phyloP scores from a whole-genome alignment of 768 basidiomycete genomes.

The Cystobasidium onofrii region DNA sequence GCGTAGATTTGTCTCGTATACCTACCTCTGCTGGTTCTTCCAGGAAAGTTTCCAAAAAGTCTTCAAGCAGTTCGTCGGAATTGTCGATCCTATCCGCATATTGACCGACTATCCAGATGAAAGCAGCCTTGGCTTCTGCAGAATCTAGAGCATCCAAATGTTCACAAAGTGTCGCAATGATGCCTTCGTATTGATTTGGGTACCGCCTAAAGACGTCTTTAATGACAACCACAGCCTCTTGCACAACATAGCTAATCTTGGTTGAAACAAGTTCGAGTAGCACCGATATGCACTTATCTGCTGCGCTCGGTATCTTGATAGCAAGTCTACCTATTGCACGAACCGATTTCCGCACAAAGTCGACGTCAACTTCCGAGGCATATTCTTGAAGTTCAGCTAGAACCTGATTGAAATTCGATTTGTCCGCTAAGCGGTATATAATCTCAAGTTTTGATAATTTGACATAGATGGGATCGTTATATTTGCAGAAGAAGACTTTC shows the following conservation, averaged over 20 bases:
- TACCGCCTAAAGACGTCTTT: constrained; percentile 97
- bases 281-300: constrained; percentile 80
- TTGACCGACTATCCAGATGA: constrained; percentile 97
- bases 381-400: constrained; percentile 96
- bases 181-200: constrained; percentile 90
- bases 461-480: constrained; percentile 98
- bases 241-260: constrained; percentile 90
- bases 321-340: constrained; percentile 95
- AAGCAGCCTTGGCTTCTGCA: constrained; percentile 90
- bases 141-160: constrained; percentile 87
- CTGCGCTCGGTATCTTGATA: constrained; percentile 84
- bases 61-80: constrained; percentile 88
- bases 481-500: constrained; percentile 99
- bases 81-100: constrained; percentile 93
- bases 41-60: constrained; percentile 74
- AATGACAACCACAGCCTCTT: constrained; percentile 93
- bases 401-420: constrained; percentile 86
- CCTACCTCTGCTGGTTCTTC: constrained; percentile 75
- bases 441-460: constrained; percentile 97
- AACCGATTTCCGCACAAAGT: constrained; percentile 95
- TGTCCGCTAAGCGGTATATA: constrained; percentile 93
- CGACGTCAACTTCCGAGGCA: constrained; percentile 94
- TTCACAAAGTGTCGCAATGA: constrained; percentile 87
- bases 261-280: constrained; percentile 80
- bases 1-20: neutral